phyloP scores from a whole-genome alignment of 1,284 basidiomycete genomes.

The Ceratobasidium papillatum region DNA sequence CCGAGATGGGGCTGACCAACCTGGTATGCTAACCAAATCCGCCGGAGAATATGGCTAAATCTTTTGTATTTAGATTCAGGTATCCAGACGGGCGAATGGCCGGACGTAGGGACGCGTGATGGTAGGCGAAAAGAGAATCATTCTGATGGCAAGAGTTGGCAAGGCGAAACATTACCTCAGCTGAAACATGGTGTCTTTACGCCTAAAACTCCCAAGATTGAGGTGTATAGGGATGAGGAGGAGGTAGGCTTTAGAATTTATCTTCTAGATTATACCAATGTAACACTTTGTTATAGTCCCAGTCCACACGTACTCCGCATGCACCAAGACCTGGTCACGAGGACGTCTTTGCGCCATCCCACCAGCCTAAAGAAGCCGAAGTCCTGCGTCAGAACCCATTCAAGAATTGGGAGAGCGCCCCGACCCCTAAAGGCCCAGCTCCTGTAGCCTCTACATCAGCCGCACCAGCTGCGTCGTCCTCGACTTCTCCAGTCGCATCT shows the following conservation, averaged over 20 bases:
- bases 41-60: constrained; percentile 24
- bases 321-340: constrained; percentile 47
- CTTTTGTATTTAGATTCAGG: constrained; percentile 17
- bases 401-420: constrained; percentile 57
- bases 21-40: constrained; percentile 21
- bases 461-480: constrained; percentile 46
- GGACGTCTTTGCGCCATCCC: constrained; percentile 53
- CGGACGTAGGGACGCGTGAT: constrained; percentile 58
- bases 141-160: constrained; percentile 56
- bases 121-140: constrained; percentile 59
- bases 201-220: constrained; percentile 57
- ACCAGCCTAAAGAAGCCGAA: constrained; percentile 55
- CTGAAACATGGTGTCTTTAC: constrained; percentile 42
- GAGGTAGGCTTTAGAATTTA: constrained; percentile 40
- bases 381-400: constrained; percentile 64
- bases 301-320: constrained; percentile 46
- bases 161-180: constrained; percentile 55
- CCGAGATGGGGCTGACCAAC: constrained; percentile 33
- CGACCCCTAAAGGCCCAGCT: constrained; percentile 47
- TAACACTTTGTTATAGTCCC: constrained; percentile 10
- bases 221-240: constrained; percentile 59
- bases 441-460: constrained; percentile 47
- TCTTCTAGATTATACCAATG: not conserved
- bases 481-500: constrained; percentile 46
- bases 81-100: constrained; percentile 53